These are phyloP conservation scores for Trypanosomatidae sp. DNA, from an alignment of 208 protist genomes.

Conservation along the genomic window DNA sequence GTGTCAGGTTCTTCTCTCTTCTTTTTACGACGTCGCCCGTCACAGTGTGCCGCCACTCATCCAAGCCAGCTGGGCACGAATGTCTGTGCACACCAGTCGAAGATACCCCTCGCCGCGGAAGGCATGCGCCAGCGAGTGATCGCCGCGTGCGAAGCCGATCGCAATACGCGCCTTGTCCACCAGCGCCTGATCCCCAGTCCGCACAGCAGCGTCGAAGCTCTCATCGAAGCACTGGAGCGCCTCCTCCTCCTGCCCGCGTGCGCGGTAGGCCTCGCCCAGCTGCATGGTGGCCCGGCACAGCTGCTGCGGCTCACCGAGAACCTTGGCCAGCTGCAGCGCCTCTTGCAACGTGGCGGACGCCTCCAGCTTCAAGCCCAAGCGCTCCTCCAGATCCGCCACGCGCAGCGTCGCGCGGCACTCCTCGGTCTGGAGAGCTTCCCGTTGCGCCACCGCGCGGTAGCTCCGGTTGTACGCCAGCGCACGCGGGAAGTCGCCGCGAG, in stretches of 20 bases:
- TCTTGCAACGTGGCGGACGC: conserved; percentile 64
- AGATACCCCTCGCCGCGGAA: conserved; percentile 72
- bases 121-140: conserved; percentile 74
- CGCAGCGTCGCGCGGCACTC: conserved; percentile 68
- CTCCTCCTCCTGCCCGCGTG: conserved; percentile 45
- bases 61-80: conserved; percentile 82
- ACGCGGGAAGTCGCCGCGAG: conserved; percentile 49
- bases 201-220: conserved; percentile 66
- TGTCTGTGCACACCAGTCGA: conserved; percentile 75
- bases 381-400: conserved; percentile 79
- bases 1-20: too few relatives aligned
- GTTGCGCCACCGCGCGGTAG: conserved; percentile 59
- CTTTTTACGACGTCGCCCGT: not conserved
- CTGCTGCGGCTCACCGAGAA: conserved; percentile 55
- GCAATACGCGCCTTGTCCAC: conserved; percentile 79
- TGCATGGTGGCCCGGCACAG: conserved; percentile 82
- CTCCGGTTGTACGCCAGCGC: conserved; percentile 75
- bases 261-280: conserved; percentile 72
- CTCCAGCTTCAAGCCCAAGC: conserved; percentile 54
- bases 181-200: conserved; percentile 58
- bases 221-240: conserved; percentile 75
- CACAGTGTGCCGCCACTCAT: conserved; percentile 82
- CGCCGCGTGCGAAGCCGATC: conserved; percentile 80
- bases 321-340: conserved; percentile 69
- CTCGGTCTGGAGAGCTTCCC: conserved; percentile 31